phyloP scores from a whole-genome alignment of 129 eudicot species.

The Chrysanthemum lavandulifolium region DNA sequence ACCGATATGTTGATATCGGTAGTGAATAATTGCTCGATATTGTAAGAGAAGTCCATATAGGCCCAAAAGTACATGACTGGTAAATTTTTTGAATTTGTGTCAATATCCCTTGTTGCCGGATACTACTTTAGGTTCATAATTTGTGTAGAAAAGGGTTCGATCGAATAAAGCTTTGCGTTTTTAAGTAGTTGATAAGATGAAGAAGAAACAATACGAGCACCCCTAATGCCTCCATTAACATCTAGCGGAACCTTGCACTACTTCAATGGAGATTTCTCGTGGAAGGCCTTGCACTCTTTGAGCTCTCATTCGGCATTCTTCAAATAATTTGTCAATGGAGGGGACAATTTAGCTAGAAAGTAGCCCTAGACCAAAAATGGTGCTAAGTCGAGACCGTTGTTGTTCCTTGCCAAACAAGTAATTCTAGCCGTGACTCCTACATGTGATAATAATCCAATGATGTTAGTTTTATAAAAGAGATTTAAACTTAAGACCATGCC shows the following conservation, averaged over 20 bases:
- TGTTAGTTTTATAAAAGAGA: not conserved
- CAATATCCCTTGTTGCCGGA: slow-evolving; percentile 26
- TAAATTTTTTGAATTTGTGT: not conserved
- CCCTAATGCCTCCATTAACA: slow-evolving; percentile 33
- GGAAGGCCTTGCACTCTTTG: slow-evolving; percentile 47
- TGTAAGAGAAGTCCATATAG: too few relatives aligned
- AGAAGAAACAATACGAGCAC: slow-evolving; percentile 35
- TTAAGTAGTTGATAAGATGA: slow-evolving; percentile 33
- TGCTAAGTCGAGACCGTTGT: slow-evolving; percentile 42
- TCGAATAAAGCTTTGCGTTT: slow-evolving; percentile 42
- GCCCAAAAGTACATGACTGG: not conserved
- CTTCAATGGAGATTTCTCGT: slow-evolving; percentile 37
- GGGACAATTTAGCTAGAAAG: slow-evolving; percentile 46
- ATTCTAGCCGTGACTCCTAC: slow-evolving; percentile 45
- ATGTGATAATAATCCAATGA: not conserved
- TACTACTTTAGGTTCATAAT: slow-evolving; percentile 17
- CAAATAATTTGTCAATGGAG: slow-evolving; percentile 7
- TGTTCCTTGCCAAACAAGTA: slow-evolving; percentile 47
- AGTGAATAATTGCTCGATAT: too few relatives aligned
- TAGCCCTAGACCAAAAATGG: slow-evolving; percentile 52
- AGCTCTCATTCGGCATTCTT: slow-evolving; percentile 32
- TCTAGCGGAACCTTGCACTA: slow-evolving; percentile 44
- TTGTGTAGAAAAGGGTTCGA: slow-evolving; percentile 44
- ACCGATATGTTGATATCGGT: too few relatives aligned
- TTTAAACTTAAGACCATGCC: not conserved